Base-by-base conservation (phyloP, 495 filamentous ascomycete genomes). In the Aspergillus avenaceus region DNA sequence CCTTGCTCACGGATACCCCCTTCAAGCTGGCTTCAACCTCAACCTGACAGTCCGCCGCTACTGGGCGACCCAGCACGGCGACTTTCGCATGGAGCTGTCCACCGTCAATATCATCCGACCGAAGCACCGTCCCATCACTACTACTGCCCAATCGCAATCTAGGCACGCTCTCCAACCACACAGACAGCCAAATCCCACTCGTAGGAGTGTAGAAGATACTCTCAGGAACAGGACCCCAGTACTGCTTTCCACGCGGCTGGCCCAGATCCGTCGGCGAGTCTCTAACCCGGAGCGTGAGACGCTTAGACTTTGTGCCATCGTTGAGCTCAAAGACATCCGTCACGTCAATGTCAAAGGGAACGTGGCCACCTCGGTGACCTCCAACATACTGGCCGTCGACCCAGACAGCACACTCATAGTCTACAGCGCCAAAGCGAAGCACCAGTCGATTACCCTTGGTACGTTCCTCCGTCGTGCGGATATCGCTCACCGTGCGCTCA, bases 401-500 rank as follows among this genome's bases (percentile, higher is more conserved):
- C 66, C 66, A 72, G 49, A 69, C 41, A 5, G 57, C 31, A 32
- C 63, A 69, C n/a, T 70, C 65, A 41, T 69, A 70, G 41, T 72
- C 69, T 0, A 72, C 66, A 0, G 65, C 69, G 3, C 65, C 65
- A 55, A 72, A 72, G 22, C 66, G 65, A 9, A 72, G 32, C 4
- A 70, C 25, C 3, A 70, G 49, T 26, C 56, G 49, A 38, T 65
- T 54, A 0, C 48, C 47, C 0, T 27, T 16, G 8, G 41, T 40
- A 3, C 46, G 47, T 28, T 70, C 63, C 3, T 29, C 49, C 1
- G 45, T 18, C 12, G 53, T 63, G 24, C 78, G 76, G 28, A 79
- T 61, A 46, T 82, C 78, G 0, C 44, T 53, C 32, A 83, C 67
- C 0, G 11, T 51, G 2, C 77, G 67, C 55, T 83, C 78, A 49